Evolutionary conservation across 805 yeast genomes (phyloP).

Genomic region (Teunomyces stri): DNA sequence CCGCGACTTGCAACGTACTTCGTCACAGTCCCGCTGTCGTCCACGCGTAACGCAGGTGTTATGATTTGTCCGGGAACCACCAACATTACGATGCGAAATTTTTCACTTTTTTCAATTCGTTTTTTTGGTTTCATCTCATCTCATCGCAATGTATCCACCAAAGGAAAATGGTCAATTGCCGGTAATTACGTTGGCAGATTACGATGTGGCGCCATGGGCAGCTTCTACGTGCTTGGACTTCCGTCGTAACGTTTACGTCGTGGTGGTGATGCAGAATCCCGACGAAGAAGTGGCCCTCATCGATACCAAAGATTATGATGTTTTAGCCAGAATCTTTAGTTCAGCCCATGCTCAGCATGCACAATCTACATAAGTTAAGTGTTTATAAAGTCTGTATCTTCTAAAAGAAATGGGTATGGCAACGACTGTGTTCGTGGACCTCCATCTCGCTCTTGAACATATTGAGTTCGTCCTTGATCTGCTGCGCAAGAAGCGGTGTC

Average conservation of each 20-base stretch:
- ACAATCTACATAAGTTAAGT: too few species aligned
- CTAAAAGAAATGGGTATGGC: slow-evolving; percentile 81
- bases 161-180: slow-evolving; percentile 48
- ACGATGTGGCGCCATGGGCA: slow-evolving; percentile 55
- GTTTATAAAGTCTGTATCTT: too few species aligned
- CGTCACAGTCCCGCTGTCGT: slow-evolving; percentile 26
- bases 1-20: slow-evolving; percentile 67
- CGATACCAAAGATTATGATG: slow-evolving; percentile 33
- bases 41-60: slow-evolving; percentile 50
- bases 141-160: slow-evolving; percentile 33
- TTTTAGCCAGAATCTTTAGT: slow-evolving; percentile 43
- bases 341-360: slow-evolving; percentile 38
- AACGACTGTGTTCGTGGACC: slow-evolving; percentile 72
- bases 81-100: not conserved
- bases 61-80: slow-evolving; percentile 74
- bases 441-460: slow-evolving; percentile 76
- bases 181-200: slow-evolving; percentile 41
- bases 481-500: slow-evolving; percentile 83
- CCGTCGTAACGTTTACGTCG: slow-evolving; percentile 33
- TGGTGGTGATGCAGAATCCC: slow-evolving; percentile 46
- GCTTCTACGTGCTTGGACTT: slow-evolving; percentile 47
- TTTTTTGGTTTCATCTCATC: not conserved
- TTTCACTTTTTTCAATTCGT: too few species aligned
- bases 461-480: slow-evolving; percentile 83
- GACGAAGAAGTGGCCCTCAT: slow-evolving; percentile 44